A percentile compares a stretch with the other conserved stretches of the same genome.
phyloP scores from a whole-genome alignment of 306 rosid genomes.

The Pyrus communis region DNA sequence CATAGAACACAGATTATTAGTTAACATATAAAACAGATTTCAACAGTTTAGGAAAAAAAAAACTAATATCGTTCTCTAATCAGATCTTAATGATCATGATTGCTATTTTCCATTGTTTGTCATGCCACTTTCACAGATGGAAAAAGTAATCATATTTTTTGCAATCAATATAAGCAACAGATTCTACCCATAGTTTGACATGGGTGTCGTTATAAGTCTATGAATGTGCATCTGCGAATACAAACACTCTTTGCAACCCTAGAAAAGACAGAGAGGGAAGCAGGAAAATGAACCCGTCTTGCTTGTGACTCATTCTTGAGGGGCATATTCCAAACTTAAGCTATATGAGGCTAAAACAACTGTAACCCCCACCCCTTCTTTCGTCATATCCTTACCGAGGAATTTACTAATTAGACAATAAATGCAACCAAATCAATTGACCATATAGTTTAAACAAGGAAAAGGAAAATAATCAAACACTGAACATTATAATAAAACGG shows the following conservation, averaged over 20 bases:
- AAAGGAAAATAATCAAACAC: not conserved
- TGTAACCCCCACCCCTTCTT: not conserved
- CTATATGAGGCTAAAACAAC: not conserved
- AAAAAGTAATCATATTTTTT: not conserved
- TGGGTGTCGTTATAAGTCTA: not conserved
- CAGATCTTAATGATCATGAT: not conserved
- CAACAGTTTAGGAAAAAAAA: not conserved
- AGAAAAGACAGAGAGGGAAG: not conserved
- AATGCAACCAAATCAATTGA: not conserved
- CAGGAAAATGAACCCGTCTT: not conserved
- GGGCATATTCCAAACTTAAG: not conserved
- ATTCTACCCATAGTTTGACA: not conserved
- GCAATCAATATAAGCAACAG: not conserved
- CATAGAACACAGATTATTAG: not conserved
- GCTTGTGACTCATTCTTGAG: not conserved
- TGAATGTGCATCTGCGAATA: not conserved
- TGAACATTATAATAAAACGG: not conserved
- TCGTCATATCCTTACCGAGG: not conserved
- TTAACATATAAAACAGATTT: not conserved
- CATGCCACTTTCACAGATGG: not conserved
- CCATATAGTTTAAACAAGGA: not conserved
- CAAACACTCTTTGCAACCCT: not conserved
- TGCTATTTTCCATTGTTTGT: not conserved
- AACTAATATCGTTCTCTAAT: not conserved
- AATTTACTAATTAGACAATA: not conserved